phyloP scores from a whole-genome alignment of 805 yeast genomes.

The Candida morakotiae region DNA sequence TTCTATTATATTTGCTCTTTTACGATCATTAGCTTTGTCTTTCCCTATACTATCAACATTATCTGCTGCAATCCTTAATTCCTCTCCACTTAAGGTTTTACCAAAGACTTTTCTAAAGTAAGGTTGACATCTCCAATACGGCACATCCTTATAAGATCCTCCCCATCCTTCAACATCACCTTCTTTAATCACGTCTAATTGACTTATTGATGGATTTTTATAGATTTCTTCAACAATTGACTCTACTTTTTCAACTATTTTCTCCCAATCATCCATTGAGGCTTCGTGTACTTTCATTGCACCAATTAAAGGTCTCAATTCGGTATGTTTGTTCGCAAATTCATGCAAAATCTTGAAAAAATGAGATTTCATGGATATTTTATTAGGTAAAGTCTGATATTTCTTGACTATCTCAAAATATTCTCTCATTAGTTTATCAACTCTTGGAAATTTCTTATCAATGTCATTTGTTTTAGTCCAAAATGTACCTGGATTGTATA shows the following conservation, averaged over 20 bases:
- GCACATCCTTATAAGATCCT: slow-evolving; percentile 73
- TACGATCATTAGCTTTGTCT: neutral
- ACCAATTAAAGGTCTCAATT: slow-evolving; percentile 72
- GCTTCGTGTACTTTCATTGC: slow-evolving; percentile 35
- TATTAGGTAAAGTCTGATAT: slow-evolving; percentile 67
- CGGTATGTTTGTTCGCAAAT: slow-evolving; percentile 74
- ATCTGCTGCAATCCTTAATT: slow-evolving; percentile 33
- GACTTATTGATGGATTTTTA: slow-evolving; percentile 46
- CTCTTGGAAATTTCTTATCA: slow-evolving; percentile 76
- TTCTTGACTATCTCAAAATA: slow-evolving; percentile 77
- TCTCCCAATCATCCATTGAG: slow-evolving; percentile 40
- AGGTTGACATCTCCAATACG: slow-evolving; percentile 97
- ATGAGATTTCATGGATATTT: slow-evolving; percentile 85
- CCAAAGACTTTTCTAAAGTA: slow-evolving; percentile 90
- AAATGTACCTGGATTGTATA: slow-evolving; percentile 91
- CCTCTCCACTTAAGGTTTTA: slow-evolving; percentile 38
- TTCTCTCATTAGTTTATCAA: slow-evolving; percentile 78
- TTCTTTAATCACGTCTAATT: slow-evolving; percentile 49
- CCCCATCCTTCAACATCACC: slow-evolving; percentile 70
- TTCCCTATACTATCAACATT: neutral
- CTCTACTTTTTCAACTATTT: slow-evolving; percentile 64
- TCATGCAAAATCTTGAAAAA: slow-evolving; percentile 81
- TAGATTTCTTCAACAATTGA: slow-evolving; percentile 55
- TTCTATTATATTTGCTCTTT: neutral
- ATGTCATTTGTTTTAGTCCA: slow-evolving; percentile 47